Percentiles rank a stretch among this genome's conserved stretches.
Conservation (phyloP, 1,284 basidiomycete genomes). For the Abortiporus biennis region DNA sequence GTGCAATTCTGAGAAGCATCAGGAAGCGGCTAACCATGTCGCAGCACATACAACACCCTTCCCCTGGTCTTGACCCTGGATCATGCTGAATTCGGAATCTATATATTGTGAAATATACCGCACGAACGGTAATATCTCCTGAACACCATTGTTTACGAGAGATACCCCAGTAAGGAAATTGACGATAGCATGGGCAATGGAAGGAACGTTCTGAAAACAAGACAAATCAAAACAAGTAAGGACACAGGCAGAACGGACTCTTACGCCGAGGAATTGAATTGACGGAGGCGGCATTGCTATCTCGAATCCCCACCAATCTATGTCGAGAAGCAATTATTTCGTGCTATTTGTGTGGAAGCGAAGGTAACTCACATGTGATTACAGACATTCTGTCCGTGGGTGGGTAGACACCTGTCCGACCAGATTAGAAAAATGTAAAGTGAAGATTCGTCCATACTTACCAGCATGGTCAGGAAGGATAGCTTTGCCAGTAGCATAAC, state of each 20-base stretch:
- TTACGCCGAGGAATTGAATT: constrained; percentile 51
- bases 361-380: constrained; percentile 56
- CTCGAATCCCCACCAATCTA: constrained; percentile 84
- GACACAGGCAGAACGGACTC: constrained; percentile 17
- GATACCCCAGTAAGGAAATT: constrained; percentile 70
- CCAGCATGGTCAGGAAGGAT: constrained; percentile 65
- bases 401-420: constrained; percentile 48
- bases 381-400: constrained; percentile 72
- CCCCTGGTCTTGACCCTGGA: constrained; percentile 59
- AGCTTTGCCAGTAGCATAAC: constrained; percentile 65
- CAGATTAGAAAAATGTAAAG: background rate
- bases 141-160: constrained; percentile 60
- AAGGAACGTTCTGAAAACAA: constrained; percentile 43
- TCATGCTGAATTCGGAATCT: constrained; percentile 62
- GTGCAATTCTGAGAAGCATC: background rate
- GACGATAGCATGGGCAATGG: constrained; percentile 54
- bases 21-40: constrained; percentile 51
- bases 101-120: constrained; percentile 73
- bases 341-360: background rate
- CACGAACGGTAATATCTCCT: constrained; percentile 73
- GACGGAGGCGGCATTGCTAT: constrained; percentile 65
- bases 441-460: constrained; percentile 14
- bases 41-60: constrained; percentile 78
- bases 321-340: no score
- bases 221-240: background rate